phyloP scores from a whole-genome alignment of 441 rosid genomes.

The Daphne laureola region DNA sequence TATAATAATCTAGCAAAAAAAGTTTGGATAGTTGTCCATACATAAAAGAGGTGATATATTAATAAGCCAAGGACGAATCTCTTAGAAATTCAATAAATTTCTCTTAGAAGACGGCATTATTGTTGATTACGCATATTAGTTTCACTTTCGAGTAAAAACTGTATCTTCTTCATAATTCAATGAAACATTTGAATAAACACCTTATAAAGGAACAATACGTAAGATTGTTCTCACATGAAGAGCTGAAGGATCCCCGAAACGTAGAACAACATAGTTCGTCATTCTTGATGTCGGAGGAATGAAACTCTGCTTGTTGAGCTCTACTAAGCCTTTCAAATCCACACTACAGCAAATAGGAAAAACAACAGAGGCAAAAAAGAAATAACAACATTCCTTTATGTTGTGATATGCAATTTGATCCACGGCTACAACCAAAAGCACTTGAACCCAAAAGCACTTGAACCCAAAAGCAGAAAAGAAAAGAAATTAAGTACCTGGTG shows the following conservation, averaged over 20 bases:
- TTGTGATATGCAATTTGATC: not conserved
- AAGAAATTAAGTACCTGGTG: conserved; percentile 45
- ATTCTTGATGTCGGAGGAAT: conserved; percentile 86
- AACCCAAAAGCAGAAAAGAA: not conserved
- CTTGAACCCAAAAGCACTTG: no score
- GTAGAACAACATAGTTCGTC: conserved; percentile 83
- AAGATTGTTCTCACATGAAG: conserved; percentile 33
- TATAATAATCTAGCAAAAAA: no score
- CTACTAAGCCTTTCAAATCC: conserved; percentile 83
- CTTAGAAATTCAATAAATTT: no score
- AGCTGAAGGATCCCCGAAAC: conserved; percentile 57
- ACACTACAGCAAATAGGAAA: conserved; percentile 40
- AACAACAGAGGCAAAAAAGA: not conserved
- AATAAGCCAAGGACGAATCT: no score
- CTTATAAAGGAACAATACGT: not conserved
- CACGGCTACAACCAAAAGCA: not conserved
- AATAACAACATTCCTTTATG: not conserved
- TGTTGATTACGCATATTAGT: no score
- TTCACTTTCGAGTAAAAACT: no score
- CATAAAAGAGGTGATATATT: no score
- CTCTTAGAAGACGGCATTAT: no score
- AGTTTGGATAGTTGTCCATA: no score
- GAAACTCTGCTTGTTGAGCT: conserved; percentile 69
- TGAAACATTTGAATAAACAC: not conserved
- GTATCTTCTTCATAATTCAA: no score